These are phyloP conservation scores for Theobroma cacao DNA, from an alignment of 345 rosid genomes.

Conservation along the genomic window DNA sequence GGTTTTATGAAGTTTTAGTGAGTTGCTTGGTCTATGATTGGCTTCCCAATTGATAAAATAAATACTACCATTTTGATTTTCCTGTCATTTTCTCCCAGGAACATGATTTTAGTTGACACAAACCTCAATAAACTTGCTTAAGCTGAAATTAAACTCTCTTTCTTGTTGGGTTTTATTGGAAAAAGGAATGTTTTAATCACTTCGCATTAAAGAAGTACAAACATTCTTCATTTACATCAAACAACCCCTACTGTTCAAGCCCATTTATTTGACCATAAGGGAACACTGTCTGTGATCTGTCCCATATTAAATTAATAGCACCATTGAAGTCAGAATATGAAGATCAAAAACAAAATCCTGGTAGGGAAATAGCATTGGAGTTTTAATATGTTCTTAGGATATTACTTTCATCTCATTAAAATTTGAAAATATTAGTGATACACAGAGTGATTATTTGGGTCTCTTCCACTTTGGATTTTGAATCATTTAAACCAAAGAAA, in stretches of 20 bases:
- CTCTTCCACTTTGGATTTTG: too few species aligned
- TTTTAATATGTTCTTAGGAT: too few species aligned
- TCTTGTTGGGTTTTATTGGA: background rate
- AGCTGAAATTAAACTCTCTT: background rate
- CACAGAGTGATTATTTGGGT: too few species aligned
- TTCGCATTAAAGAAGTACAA: slow-evolving; percentile 3
- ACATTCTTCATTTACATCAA: slow-evolving; percentile 14
- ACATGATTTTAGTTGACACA: background rate
- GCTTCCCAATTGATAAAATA: background rate
- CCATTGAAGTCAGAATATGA: background rate
- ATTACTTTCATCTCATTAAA: too few species aligned
- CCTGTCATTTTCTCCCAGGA: background rate
- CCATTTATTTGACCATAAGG: slow-evolving; percentile 21
- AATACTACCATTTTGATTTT: background rate
- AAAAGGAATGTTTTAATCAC: slow-evolving; percentile 5
- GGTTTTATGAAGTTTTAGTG: background rate
- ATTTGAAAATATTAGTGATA: too few species aligned
- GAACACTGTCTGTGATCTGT: slow-evolving; percentile 4
- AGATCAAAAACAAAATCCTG: background rate
- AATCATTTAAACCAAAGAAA: too few species aligned
- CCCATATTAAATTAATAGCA: background rate
- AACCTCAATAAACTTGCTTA: slow-evolving; percentile 1
- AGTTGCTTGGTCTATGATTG: background rate
- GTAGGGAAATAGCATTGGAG: too few species aligned
- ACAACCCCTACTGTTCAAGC: background rate